A percentile compares a stretch with the other conserved stretches of the same genome.
phyloP scores from a whole-genome alignment of 305 asterid species.

The Fraxinus velutina region DNA sequence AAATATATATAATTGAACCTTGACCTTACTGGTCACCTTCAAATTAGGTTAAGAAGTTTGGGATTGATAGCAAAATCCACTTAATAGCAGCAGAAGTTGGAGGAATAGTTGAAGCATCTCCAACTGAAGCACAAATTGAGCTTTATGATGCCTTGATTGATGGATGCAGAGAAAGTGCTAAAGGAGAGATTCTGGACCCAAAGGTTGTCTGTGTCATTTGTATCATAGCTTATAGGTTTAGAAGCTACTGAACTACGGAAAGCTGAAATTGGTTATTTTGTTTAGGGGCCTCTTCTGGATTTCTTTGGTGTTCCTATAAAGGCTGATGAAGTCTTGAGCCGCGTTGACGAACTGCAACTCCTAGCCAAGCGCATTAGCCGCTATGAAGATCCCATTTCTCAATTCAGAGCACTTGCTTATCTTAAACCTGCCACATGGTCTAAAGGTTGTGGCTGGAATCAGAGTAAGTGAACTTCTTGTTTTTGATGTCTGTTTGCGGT shows the following conservation, averaged over 20 bases:
- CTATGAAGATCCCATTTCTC: conserved; percentile 81
- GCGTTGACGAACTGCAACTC: conserved; percentile 95
- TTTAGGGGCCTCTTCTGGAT: conserved; percentile 92
- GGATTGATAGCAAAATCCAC: conserved; percentile 84
- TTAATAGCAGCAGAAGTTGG: conserved; percentile 91
- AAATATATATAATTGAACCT: neutral
- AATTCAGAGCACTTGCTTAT: conserved; percentile 78
- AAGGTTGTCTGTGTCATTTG: conserved; percentile 51
- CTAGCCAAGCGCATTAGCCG: conserved; percentile 89
- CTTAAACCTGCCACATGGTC: conserved; percentile 98
- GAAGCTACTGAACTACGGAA: conserved; percentile 7
- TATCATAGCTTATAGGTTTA: conserved; percentile 17
- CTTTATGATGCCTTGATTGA: conserved; percentile 87
- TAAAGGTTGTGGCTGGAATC: conserved; percentile 99
- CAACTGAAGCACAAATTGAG: conserved; percentile 89
- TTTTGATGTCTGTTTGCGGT: neutral
- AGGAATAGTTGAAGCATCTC: conserved; percentile 92
- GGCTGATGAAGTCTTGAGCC: conserved; percentile 86
- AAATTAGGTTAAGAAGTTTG: conserved; percentile 88
- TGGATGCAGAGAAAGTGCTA: conserved; percentile 88
- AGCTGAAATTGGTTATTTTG: conserved; percentile 34
- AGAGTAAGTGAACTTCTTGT: conserved; percentile 56
- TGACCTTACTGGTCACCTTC: conserved; percentile 21
- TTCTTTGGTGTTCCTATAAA: conserved; percentile 95
- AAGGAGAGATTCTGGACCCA: conserved; percentile 66